Evolutionary conservation across 106 monocot species (phyloP), one percentile per base, ranked within the genome.

Genomic region (Phalaenopsis equestris): DNA sequence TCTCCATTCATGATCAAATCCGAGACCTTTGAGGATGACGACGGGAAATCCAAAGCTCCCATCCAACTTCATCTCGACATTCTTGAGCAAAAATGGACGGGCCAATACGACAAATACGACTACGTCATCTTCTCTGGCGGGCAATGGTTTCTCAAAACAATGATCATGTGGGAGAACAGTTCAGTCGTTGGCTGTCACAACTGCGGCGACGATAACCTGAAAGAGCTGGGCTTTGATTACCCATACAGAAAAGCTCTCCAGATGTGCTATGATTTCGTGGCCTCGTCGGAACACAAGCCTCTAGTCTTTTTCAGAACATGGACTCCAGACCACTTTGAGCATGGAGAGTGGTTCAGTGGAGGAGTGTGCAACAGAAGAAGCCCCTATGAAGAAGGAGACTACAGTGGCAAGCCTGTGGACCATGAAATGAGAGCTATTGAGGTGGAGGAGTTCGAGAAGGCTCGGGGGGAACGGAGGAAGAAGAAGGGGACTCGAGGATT

Each of bases 291-390:
- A 0, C 85, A 85, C 81, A 83, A 83, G 41, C 85, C 82, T 8
- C 24, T 81, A 9, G 19, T 87, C 18, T 36, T 87, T 38, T 79
- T 90, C 81, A 77, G 90, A n/a, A 90, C 90, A 1, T 81, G 85
- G 68, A 83, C 85, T 36, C 87, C 87, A 1, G 67, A 80, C 19
- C 90, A 90, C 79, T 85, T 85, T 67, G 90, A 88, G 84, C 21
- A 82, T 46, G 90, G 87, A 1, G 80, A 83, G 64, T 86, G 85
- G 87, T 80, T 52, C 72, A 83, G 12, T 30, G 87, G 87, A 24
- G 87, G 90, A 0, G 47, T 84, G 17, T 90, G 90, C 48, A 73
- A 73, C 41, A 68, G 87, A 42, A 86, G 80, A 11, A 16, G 18
- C 6, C 87, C 90, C 15, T 88, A 80, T 19, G 36, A 47, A 64